phyloP scores from a whole-genome alignment of 768 basidiomycete species.

The Leccinellum albellum region DNA sequence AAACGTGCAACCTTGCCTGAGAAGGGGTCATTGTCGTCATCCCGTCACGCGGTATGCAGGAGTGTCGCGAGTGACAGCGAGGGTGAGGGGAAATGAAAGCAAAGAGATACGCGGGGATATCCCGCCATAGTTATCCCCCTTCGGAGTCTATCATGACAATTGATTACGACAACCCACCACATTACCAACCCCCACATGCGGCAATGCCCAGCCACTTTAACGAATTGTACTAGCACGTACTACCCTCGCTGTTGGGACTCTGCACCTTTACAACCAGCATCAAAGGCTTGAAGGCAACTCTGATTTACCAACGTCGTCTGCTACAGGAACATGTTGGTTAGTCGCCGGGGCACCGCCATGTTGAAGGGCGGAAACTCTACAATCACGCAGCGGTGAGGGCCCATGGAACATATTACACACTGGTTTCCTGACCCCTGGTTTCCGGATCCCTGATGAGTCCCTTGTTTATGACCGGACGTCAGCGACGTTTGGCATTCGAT shows the following conservation, averaged over 20 bases:
- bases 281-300: not conserved
- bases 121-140: too few species aligned
- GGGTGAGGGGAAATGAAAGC: too few species aligned
- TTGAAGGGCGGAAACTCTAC: not conserved
- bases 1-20: too few species aligned
- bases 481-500: not conserved
- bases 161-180: not conserved
- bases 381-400: not conserved
- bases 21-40: too few species aligned
- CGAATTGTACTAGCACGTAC: too few species aligned
- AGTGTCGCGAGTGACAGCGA: too few species aligned
- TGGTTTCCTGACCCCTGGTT: not conserved
- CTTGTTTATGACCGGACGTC: not conserved
- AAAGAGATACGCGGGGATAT: too few species aligned
- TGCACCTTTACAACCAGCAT: not conserved
- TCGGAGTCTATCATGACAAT: too few species aligned
- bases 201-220: too few species aligned
- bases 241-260: not conserved
- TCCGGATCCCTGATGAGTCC: not conserved
- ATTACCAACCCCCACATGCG: too few species aligned
- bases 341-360: not conserved
- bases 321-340: not conserved
- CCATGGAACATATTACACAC: not conserved
- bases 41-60: too few species aligned
- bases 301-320: not conserved